These are phyloP conservation scores for Neospermospora avenae DNA, from an alignment of 2,329 filamentous ascomycete species.

Conservation along the genomic window DNA sequence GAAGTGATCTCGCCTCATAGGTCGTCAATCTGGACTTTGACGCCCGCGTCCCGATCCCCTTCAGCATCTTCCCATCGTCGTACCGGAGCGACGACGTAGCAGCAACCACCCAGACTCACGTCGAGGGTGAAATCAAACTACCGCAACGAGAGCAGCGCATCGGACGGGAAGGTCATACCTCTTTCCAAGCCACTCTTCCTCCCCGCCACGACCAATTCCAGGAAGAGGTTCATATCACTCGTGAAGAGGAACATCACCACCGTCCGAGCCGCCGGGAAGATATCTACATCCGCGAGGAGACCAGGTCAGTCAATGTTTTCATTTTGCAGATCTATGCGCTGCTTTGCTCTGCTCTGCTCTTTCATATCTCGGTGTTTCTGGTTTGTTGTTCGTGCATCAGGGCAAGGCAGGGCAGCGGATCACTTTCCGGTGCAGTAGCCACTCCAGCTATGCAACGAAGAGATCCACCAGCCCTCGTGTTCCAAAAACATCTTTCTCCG, in stretches of 20 bases:
- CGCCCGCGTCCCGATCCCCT: constrained; percentile 97
- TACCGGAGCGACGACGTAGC: constrained; percentile 73
- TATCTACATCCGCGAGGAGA: constrained; percentile 52
- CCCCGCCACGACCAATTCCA: constrained; percentile 58
- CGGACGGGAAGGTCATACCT: constrained; percentile 97
- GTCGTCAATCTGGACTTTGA: constrained; percentile 99
- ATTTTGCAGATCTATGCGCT: not conserved
- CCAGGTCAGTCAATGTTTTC: constrained; percentile 45
- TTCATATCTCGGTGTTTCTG: constrained; percentile 1
- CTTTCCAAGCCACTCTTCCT: constrained; percentile 65
- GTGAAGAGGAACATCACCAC: constrained; percentile 72
- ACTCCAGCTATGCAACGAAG: constrained; percentile 8
- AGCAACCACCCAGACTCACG: constrained; percentile 63
- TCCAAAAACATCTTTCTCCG: not conserved
- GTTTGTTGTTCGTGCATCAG: constrained; percentile 8
- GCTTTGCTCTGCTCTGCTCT: constrained; percentile 4
- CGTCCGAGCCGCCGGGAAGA: constrained; percentile 62
- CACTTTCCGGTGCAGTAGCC: constrained; percentile 2
- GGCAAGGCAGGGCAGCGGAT: not conserved
- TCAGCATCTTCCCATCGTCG: constrained; percentile 99
- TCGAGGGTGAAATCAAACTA: constrained; percentile 85
- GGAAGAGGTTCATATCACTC: constrained; percentile 81
- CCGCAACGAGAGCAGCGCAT: constrained; percentile 64
- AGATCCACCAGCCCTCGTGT: constrained; percentile 7
- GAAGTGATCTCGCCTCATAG: constrained; percentile 66